phyloP scores from a whole-genome alignment of 163 green algal genomes.

The Volvox carteri region DNA sequence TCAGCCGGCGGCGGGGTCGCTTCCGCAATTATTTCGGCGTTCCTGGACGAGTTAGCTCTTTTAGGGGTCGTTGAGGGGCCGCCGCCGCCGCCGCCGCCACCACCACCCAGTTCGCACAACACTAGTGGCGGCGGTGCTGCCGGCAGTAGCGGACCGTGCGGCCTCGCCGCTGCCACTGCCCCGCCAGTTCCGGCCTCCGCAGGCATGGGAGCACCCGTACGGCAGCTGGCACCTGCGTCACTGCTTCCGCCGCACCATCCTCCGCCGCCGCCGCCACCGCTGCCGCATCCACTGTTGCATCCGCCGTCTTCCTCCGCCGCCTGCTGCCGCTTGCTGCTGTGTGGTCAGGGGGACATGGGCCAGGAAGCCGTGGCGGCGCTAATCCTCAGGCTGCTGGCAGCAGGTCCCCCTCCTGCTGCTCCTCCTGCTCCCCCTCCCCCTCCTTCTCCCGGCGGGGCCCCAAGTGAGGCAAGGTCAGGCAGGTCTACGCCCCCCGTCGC shows the following conservation, averaged over 20 bases:
- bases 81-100: background rate
- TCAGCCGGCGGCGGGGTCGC: background rate
- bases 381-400: conserved; percentile 36
- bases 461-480: too few species aligned
- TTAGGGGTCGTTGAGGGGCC: background rate
- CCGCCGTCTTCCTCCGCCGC: background rate
- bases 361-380: conserved; percentile 9
- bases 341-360: conserved; percentile 14
- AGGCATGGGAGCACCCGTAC: too few species aligned
- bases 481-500: too few species aligned
- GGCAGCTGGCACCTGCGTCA: too few species aligned
- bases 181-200: too few species aligned
- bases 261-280: background rate
- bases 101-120: background rate
- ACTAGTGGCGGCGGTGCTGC: background rate
- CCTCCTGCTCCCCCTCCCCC: too few species aligned
- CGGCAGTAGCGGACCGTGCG: background rate
- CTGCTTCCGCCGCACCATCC: too few species aligned
- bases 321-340: conserved; percentile 40
- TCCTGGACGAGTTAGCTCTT: background rate
- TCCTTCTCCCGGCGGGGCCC: too few species aligned
- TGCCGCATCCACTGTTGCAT: background rate
- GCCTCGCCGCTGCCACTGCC: background rate
- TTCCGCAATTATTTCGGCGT: background rate
- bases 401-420: too few species aligned